These are phyloP conservation scores for Metroxylon sagu DNA, from an alignment of 176 grass and related monocot genomes.

Conservation along the genomic window DNA sequence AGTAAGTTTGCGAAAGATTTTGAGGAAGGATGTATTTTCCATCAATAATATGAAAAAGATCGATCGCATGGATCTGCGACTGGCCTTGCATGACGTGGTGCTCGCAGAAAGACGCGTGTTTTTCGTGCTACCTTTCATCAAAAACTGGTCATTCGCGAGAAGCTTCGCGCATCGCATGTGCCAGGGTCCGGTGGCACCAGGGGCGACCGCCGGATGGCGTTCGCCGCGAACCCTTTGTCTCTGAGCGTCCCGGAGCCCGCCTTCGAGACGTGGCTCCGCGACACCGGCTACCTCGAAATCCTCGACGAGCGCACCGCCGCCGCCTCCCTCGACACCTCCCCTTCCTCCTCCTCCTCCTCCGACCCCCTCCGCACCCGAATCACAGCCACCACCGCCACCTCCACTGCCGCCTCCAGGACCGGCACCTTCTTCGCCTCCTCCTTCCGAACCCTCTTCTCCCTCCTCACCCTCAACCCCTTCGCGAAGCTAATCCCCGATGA, in stretches of 20 bases:
- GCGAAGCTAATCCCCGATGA: constrained; percentile 44
- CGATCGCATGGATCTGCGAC: too few relatives aligned
- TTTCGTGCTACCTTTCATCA: too few relatives aligned
- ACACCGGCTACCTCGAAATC: constrained; percentile 78
- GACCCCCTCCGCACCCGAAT: constrained; percentile 3
- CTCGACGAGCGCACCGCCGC: constrained; percentile 48
- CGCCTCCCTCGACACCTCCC: neutral
- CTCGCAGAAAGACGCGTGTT: too few relatives aligned
- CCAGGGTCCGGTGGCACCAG: too few relatives aligned
- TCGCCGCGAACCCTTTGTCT: constrained; percentile 65
- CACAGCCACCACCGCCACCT: neutral
- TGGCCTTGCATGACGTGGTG: too few relatives aligned
- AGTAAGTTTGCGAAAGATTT: too few relatives aligned
- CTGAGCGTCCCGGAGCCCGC: constrained; percentile 72
- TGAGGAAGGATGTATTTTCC: too few relatives aligned
- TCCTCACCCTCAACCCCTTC: constrained; percentile 76
- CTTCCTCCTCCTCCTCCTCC: constrained; percentile 1
- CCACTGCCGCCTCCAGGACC: constrained; percentile 1
- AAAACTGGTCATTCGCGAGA: too few relatives aligned
- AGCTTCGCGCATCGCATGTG: too few relatives aligned
- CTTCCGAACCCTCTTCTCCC: constrained; percentile 58
- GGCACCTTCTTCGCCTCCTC: constrained; percentile 50
- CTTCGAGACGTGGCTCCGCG: constrained; percentile 89
- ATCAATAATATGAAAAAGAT: too few relatives aligned
- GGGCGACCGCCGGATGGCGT: constrained; percentile 13